Conservation (phyloP, 495 filamentous ascomycete species). For the Talaromyces borbonicus region DNA sequence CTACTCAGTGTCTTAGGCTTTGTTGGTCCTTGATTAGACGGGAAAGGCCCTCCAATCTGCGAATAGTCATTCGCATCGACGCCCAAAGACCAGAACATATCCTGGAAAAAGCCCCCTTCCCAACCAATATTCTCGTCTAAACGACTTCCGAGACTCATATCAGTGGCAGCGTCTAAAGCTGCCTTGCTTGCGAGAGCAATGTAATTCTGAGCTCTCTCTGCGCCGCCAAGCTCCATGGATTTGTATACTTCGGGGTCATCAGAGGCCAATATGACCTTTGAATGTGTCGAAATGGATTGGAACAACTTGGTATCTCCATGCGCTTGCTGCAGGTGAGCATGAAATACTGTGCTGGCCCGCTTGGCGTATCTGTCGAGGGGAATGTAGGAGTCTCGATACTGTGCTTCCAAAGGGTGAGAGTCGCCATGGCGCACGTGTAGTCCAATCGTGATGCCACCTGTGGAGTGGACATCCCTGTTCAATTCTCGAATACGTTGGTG, state of each 20-base stretch:
- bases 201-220: conserved; percentile 48
- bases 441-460: conserved; percentile 45
- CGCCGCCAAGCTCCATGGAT: conserved; percentile 39
- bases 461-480: conserved; percentile 29
- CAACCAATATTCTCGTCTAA: conserved; percentile 59
- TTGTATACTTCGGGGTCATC: conserved; percentile 62
- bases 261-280: conserved; percentile 46
- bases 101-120: conserved; percentile 65
- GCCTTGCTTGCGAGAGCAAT: conserved; percentile 55
- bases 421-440: conserved; percentile 69
- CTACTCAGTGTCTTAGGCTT: conserved; percentile 4
- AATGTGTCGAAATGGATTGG: conserved; percentile 5
- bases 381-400: conserved; percentile 57
- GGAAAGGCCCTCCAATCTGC: not conserved
- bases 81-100: conserved; percentile 61
- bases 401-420: conserved; percentile 52
- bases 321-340: conserved; percentile 1
- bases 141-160: conserved; percentile 39
- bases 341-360: conserved; percentile 16
- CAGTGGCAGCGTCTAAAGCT: conserved; percentile 26
- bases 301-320: not conserved
- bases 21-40: conserved; percentile 3
- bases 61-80: conserved; percentile 10
- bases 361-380: conserved; percentile 52
- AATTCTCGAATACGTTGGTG: conserved; percentile 37